phyloP scores from a whole-genome alignment of 495 filamentous ascomycete genomes.

The Massariosphaeria phaeospora region DNA sequence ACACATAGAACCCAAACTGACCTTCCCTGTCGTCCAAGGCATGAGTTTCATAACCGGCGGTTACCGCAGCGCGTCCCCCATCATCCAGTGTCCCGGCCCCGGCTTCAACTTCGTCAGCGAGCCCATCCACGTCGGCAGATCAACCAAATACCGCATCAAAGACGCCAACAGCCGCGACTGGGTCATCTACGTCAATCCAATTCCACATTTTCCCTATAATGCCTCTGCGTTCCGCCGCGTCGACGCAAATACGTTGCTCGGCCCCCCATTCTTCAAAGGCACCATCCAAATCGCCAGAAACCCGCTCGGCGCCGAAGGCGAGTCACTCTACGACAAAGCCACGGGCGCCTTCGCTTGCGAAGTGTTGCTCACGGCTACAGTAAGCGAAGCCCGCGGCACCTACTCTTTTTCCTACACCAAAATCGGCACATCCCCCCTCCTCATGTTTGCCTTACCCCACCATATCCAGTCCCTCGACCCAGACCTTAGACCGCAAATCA shows the following conservation, averaged over 20 bases:
- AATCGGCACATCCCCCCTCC: constrained; percentile 54
- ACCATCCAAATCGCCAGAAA: constrained; percentile 77
- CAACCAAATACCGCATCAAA: constrained; percentile 68
- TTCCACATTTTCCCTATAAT: constrained; percentile 37
- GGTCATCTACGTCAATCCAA: constrained; percentile 71
- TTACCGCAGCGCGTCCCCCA: constrained; percentile 63
- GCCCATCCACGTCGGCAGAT: constrained; percentile 48
- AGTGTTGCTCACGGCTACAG: constrained; percentile 45
- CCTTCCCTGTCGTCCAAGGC: constrained; percentile 82
- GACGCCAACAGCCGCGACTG: constrained; percentile 69
- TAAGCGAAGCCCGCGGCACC: constrained; percentile 52
- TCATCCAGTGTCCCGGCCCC: constrained; percentile 66
- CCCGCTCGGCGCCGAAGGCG: constrained; percentile 52
- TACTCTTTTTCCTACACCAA: constrained; percentile 71
- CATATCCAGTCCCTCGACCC: constrained; percentile 69
- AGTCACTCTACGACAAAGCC: constrained; percentile 64
- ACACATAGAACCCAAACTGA: constrained; percentile 51
- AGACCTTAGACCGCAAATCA: constrained; percentile 49
- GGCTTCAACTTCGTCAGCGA: constrained; percentile 59
- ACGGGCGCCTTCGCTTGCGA: constrained; percentile 61
- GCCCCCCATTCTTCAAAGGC: constrained; percentile 56
- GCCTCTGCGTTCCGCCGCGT: constrained; percentile 46
- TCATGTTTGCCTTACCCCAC: constrained; percentile 90
- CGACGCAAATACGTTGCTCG: constrained; percentile 47
- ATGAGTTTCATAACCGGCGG: constrained; percentile 79